These are phyloP conservation scores for Salix brachista DNA, from an alignment of 345 rosid genomes.

Conservation along the genomic window DNA sequence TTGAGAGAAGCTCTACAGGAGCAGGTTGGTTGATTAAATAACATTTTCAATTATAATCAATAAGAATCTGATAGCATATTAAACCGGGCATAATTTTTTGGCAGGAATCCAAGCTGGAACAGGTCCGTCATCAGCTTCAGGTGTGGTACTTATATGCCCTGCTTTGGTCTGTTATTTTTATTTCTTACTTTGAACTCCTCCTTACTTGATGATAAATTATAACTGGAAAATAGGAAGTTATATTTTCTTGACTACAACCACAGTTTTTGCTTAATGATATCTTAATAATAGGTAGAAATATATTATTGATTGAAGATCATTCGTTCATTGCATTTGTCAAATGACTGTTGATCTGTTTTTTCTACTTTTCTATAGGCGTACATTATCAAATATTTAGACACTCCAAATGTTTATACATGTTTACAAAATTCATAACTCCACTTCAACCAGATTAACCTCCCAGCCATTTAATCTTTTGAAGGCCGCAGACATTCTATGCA, in stretches of 20 bases:
- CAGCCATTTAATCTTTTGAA: neutral
- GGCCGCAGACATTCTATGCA: neutral
- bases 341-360: neutral
- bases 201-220: neutral
- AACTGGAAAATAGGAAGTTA: neutral
- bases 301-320: neutral
- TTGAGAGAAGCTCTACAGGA: conserved; percentile 84
- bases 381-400: neutral
- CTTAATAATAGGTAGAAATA: neutral
- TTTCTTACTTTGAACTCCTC: neutral
- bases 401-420: neutral
- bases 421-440: neutral
- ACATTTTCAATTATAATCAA: conserved; percentile 3
- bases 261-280: too few relatives aligned
- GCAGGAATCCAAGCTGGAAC: conserved; percentile 81
- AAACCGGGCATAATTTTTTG: conserved; percentile 23
- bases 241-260: too few relatives aligned
- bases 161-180: neutral
- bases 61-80: neutral
- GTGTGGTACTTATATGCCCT: conserved; percentile 29
- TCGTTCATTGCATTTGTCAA: neutral
- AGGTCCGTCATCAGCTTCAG: conserved; percentile 75
- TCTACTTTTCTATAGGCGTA: neutral
- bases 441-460: neutral
- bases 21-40: conserved; percentile 50